phyloP scores from a whole-genome alignment of 2,329 filamentous ascomycete species.

The Pseudogymnoascus verrucosus region DNA sequence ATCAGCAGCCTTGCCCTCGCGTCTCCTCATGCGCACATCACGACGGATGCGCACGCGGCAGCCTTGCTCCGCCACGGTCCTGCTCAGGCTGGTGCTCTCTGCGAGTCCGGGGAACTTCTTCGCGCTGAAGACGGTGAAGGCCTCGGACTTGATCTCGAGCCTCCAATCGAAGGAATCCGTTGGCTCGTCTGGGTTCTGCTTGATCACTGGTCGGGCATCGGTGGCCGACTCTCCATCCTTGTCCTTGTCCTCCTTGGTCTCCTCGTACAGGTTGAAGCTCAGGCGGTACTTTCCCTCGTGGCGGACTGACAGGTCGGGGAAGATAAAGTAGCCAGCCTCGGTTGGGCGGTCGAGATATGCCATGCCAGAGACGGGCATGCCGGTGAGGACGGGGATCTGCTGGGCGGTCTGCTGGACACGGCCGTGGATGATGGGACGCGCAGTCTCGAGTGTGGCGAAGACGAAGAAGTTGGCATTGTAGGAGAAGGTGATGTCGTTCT shows the following conservation, averaged over 20 bases:
- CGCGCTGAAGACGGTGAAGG: slow-evolving; percentile 87
- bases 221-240: slow-evolving; percentile 47
- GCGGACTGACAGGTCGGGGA: slow-evolving; percentile 89
- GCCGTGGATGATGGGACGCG: slow-evolving; percentile 73
- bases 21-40: slow-evolving; percentile 84
- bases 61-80: slow-evolving; percentile 89
- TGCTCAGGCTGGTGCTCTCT: slow-evolving; percentile 81
- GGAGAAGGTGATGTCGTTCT: slow-evolving; percentile 69
- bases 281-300: slow-evolving; percentile 92
- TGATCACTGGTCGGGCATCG: slow-evolving; percentile 20
- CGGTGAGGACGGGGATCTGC: slow-evolving; percentile 78
- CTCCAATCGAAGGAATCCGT: slow-evolving; percentile 65
- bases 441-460: slow-evolving; percentile 82
- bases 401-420: slow-evolving; percentile 63
- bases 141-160: slow-evolving; percentile 78
- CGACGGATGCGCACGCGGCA: slow-evolving; percentile 93
- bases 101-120: slow-evolving; percentile 97
- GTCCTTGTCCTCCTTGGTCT: slow-evolving; percentile 79
- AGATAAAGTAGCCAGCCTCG: slow-evolving; percentile 87
- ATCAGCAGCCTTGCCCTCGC: slow-evolving; percentile 58
- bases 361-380: slow-evolving; percentile 91
- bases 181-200: slow-evolving; percentile 24
- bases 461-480: slow-evolving; percentile 98
- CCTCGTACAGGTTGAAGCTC: slow-evolving; percentile 88
- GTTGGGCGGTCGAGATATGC: slow-evolving; percentile 85